Evolutionary conservation across 768 basidiomycete species (phyloP).

Genomic region (Kwoniella shandongensis): DNA sequence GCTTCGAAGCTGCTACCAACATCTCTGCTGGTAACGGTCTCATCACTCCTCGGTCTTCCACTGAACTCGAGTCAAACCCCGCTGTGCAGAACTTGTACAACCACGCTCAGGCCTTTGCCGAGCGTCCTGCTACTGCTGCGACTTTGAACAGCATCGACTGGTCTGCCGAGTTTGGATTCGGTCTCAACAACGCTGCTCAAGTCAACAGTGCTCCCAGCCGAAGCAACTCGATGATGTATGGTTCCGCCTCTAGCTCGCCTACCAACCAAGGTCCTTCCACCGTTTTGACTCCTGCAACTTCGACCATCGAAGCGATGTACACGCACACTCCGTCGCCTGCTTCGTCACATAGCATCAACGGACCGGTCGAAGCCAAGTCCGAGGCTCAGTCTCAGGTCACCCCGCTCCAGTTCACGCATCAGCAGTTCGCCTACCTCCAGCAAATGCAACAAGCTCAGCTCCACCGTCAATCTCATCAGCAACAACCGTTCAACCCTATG

Average conservation of each 20-base stretch:
- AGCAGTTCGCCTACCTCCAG: conserved; percentile 28
- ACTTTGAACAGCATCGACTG: conserved; percentile 28
- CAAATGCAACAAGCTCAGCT: conserved; percentile 10
- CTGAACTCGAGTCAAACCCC: conserved; percentile 20
- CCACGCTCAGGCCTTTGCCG: not conserved
- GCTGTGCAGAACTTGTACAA: conserved; percentile 14
- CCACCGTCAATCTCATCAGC: conserved; percentile 6
- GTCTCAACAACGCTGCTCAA: not conserved
- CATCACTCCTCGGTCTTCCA: conserved; percentile 37
- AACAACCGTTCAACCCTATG: conserved; percentile 14
- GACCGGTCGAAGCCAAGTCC: conserved; percentile 6
- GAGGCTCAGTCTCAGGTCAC: not conserved
- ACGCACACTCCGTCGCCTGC: conserved; percentile 35
- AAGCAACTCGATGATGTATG: conserved; percentile 19
- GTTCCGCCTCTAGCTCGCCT: not conserved
- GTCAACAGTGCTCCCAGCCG: conserved; percentile 7
- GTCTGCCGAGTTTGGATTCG: conserved; percentile 35
- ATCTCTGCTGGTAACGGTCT: conserved; percentile 20
- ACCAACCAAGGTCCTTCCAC: conserved; percentile 4
- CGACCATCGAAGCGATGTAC: conserved; percentile 6
- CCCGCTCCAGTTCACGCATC: conserved; percentile 4
- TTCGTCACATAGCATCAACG: conserved; percentile 18
- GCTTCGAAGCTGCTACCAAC: not conserved
- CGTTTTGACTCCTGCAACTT: conserved; percentile 24
- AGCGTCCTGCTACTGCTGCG: not conserved